These are phyloP conservation scores for Wallacemonas sp. DNA, from an alignment of 208 protist species.

Conservation along the genomic window DNA sequence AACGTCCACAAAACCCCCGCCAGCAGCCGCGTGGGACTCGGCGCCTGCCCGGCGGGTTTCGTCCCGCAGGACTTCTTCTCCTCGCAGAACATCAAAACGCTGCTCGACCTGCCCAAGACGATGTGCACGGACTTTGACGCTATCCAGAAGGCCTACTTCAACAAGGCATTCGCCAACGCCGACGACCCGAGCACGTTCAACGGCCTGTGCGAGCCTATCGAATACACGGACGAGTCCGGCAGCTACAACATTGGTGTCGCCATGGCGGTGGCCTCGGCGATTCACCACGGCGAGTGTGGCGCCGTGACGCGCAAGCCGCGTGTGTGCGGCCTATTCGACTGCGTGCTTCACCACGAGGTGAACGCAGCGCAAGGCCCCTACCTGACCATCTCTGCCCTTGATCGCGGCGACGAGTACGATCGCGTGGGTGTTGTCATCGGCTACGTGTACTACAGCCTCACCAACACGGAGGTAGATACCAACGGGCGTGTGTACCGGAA, in stretches of 20 bases:
- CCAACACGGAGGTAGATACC: slow-evolving; percentile 41
- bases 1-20: slow-evolving; percentile 93
- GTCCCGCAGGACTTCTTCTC: slow-evolving; percentile 91
- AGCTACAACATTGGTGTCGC: slow-evolving; percentile 89
- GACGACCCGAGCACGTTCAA: slow-evolving; percentile 53
- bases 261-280: slow-evolving; percentile 78
- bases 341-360: slow-evolving; percentile 91
- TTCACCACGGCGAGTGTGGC: slow-evolving; percentile 87
- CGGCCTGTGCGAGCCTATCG: slow-evolving; percentile 68
- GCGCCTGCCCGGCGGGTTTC: slow-evolving; percentile 88
- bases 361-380: slow-evolving; percentile 89
- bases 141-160: slow-evolving; percentile 73
- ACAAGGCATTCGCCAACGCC: slow-evolving; percentile 40
- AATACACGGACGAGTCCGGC: slow-evolving; percentile 76
- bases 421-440: slow-evolving; percentile 84
- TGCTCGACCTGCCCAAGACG: slow-evolving; percentile 57
- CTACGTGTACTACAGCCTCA: slow-evolving; percentile 83
- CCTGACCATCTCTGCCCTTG: slow-evolving; percentile 90
- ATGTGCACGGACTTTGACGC: slow-evolving; percentile 84
- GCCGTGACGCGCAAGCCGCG: slow-evolving; percentile 90
- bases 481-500: slow-evolving; percentile 84
- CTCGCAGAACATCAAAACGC: slow-evolving; percentile 72
- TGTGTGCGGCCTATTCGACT: slow-evolving; percentile 91
- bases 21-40: slow-evolving; percentile 89
- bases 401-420: slow-evolving; percentile 92